Conservation (phyloP, 129 eudicot genomes). For the Deinandra increscens region DNA sequence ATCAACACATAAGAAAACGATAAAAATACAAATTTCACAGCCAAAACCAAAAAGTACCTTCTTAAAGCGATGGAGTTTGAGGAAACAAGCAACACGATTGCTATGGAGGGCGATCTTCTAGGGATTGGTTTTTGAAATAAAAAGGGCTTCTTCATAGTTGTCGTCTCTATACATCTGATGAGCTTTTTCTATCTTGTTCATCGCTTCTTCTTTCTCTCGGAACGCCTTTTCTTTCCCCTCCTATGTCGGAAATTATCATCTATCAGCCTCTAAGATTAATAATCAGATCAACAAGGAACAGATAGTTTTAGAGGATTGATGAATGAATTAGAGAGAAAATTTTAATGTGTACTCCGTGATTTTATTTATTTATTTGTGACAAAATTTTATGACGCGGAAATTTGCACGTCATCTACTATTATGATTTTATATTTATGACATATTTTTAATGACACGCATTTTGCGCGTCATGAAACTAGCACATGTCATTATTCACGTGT, state of each 20-base stretch:
- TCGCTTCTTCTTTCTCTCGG: slow-evolving; percentile 13
- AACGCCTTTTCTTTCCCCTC: no score
- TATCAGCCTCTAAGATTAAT: no score
- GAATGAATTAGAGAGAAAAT: no score
- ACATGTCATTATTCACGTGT: no score
- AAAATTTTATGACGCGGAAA: no score
- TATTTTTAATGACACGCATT: no score
- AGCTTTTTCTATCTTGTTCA: slow-evolving; percentile 82
- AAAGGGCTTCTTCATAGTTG: slow-evolving; percentile 64
- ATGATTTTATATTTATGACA: no score
- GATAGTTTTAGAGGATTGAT: neutral
- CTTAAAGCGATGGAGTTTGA: slow-evolving; percentile 74
- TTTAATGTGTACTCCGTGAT: no score
- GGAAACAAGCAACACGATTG: slow-evolving; percentile 91
- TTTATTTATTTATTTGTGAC: no score
- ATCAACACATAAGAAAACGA: neutral
- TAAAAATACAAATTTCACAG: neutral
- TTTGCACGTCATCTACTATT: no score
- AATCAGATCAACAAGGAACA: neutral
- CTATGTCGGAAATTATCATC: neutral
- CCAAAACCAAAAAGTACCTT: slow-evolving; percentile 43
- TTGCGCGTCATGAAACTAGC: no score
- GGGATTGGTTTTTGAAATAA: slow-evolving; percentile 63
- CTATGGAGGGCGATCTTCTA: slow-evolving; percentile 95
- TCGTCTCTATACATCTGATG: slow-evolving; percentile 92